Evolutionary conservation across 129 eudicot genomes (phyloP), one percentile per base, ranked within the genome.

Genomic region (Flaveria trinervia): DNA sequence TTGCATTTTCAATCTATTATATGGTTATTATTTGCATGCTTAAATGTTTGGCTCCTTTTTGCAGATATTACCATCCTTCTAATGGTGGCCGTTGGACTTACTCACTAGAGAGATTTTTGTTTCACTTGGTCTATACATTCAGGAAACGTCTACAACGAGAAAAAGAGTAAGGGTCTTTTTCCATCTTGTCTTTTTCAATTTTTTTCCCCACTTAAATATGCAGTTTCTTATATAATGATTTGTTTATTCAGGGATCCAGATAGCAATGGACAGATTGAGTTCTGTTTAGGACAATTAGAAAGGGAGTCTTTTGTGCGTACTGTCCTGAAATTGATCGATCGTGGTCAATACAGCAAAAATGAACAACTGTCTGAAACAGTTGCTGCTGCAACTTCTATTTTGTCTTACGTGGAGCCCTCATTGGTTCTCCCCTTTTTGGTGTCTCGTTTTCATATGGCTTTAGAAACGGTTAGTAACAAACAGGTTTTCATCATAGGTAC

Each of bases 1-100:
- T 46, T 74, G 57, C 48, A 26, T 74, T 73, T 71, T 77, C 15
- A 60, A 23, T 71, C 15, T 28, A 1, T 1, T 77, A 15, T 56
- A 20, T 54, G 67, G 26, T 48, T 59, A 61, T 17, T n/a, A 51
- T 73, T 55, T 75, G 49, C 77, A 77, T 50, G 14, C 57, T 73
- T 71, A 70, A 39, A 46, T 48, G 74, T 54, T 71, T 16, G 30
- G 43, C 11, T 60, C 50, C 76, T 72, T 83, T 25, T 81, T 83
- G n/a, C 81, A 95, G 99, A 79, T 95, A 89, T 76, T 95, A 95
- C 77, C 99, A 95, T 86, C 99, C 99, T 70, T 95, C 99, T 54
- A 95, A 95, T 89, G 99, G 99, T 16, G 99, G 99, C 52, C 99
- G 97, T 44, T 95, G 99, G 99, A 95, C 99, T 48, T 89, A 91